Base-by-base conservation (phyloP, 305 asterid genomes). In the Fraxinus greggii region DNA sequence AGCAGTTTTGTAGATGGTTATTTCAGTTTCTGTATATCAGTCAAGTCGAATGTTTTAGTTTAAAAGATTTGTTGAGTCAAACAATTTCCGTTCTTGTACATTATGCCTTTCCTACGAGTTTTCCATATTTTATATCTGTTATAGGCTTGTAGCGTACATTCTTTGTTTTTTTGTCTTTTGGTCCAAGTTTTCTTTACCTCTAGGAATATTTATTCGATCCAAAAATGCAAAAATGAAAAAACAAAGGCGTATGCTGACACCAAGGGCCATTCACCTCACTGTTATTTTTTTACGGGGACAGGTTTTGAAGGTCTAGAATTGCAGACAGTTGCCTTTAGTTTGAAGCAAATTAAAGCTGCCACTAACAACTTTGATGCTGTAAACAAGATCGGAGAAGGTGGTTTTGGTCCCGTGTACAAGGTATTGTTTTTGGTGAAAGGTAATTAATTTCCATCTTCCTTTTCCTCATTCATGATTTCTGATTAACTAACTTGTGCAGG, bases 351-450 rank as follows among this genome's bases (percentile, higher is more conserved):
- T 77, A 92, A 89, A 90, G 86, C 86, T 77, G 97, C 99, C 8
- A 95, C 98, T 0, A 89, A 89, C 83, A 89, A 95, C 94, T 95
- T 95, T 54, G 95, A 93, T 84, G 75, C 85, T 51, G 77, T 85
- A 73, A 93, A 95, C 85, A 95, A 94, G 91, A 88, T 95, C 35
- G 99, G 98, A 42, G 99, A 95, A 90, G 99, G 99, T 54, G 99
- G 99, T 84, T 95, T 95, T 65, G 99, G 99, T 61, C 86, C 99
- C 1, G 99, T 95, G 61, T 94, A 87, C 92, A 95, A 93, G 97
- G 98, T 95, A 85, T n/a, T 65, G 51, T 31, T 69, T 35, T 73
- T 54, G 75, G 36, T 12, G 24, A 79, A 61, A 77, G 13, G 24
- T 32, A 56, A 56, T 6, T 19, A 56, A n/a, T 56, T 56, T 19